These are phyloP conservation scores for Parascedosporium putredinis DNA, from an alignment of 2,329 filamentous ascomycete species.

Conservation along the genomic window DNA sequence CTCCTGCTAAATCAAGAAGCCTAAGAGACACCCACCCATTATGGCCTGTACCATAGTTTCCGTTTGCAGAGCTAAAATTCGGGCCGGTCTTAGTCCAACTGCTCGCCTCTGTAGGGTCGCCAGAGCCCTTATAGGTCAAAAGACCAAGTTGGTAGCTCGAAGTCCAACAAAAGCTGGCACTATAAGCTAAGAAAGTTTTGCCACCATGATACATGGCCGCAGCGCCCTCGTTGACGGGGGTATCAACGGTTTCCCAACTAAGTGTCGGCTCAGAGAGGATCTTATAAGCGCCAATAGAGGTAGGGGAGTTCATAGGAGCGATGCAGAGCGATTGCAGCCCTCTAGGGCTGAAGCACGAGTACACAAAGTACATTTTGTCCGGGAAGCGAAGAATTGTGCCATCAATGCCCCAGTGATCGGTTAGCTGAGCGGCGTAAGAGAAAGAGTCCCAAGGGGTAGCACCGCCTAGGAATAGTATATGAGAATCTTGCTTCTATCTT, in stretches of 20 bases:
- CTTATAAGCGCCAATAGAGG: conserved; percentile 26
- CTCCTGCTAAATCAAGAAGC: not conserved
- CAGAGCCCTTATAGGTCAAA: conserved; percentile 39
- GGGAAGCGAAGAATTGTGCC: conserved; percentile 39
- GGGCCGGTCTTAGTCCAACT: conserved; percentile 44
- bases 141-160: conserved; percentile 41
- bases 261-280: conserved; percentile 41
- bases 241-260: conserved; percentile 37
- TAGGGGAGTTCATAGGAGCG: conserved; percentile 28
- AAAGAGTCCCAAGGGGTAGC: conserved; percentile 40
- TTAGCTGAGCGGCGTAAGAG: conserved; percentile 36
- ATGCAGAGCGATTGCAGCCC: conserved; percentile 27
- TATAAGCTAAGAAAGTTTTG: conserved; percentile 42
- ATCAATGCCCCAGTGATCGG: conserved; percentile 41
- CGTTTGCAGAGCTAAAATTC: conserved; percentile 40
- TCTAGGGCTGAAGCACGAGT: conserved; percentile 38
- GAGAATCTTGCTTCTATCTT: not conserved
- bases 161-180: conserved; percentile 47
- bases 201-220: conserved; percentile 42
- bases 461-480: conserved; percentile 27
- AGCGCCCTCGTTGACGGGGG: conserved; percentile 44
- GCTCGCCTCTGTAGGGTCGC: conserved; percentile 30
- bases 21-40: conserved; percentile 20
- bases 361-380: conserved; percentile 41
- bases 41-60: conserved; percentile 46